These are phyloP conservation scores for Pythium rhizo-oryzae DNA, from an alignment of 352 stramenopile genomes.

Conservation along the genomic window DNA sequence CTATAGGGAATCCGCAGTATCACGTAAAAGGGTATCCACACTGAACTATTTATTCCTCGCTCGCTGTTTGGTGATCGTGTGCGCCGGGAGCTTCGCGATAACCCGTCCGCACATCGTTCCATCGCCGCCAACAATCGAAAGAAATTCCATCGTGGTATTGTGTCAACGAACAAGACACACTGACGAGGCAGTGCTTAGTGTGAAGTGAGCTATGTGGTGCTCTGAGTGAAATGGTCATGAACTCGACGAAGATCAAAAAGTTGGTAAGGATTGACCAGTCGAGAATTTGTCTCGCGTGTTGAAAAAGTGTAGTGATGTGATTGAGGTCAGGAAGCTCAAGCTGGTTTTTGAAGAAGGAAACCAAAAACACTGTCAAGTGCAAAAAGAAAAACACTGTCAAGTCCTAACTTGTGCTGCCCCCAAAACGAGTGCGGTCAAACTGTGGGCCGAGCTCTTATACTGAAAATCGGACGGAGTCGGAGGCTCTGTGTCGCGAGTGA, in stretches of 20 bases:
- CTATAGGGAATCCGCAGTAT: no score
- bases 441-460: no score
- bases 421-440: no score
- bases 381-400: background rate
- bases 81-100: background rate
- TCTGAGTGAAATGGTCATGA: constrained; percentile 12
- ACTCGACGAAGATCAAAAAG: constrained; percentile 1
- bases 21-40: no score
- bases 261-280: constrained; percentile 7
- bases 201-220: constrained; percentile 6
- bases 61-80: constrained; percentile 9
- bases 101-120: background rate
- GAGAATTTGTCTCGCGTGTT: constrained; percentile 5
- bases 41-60: background rate
- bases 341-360: background rate
- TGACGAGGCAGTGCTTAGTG: constrained; percentile 1
- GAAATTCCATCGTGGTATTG: background rate
- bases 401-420: no score
- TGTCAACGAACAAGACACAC: constrained; percentile 3
- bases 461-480: no score
- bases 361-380: no score
- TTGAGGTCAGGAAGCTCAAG: background rate
- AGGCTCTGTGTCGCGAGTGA: background rate
- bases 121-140: background rate
- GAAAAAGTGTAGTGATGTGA: background rate